phyloP scores from a whole-genome alignment of 208 protist genomes.

The Cochliopodium minus region DNA sequence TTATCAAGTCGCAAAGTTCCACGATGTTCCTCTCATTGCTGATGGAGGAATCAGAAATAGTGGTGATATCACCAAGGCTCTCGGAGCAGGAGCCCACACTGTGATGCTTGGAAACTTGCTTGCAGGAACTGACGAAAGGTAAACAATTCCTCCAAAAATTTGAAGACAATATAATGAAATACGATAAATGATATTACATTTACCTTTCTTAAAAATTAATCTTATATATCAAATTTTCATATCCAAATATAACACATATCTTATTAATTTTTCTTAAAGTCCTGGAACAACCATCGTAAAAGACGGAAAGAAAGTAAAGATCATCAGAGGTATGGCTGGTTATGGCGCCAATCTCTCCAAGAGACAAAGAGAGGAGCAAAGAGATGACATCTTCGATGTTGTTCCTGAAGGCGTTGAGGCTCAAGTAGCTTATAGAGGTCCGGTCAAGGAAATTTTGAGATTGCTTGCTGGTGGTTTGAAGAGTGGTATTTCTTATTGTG shows the following conservation, averaged over 20 bases:
- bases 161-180: too few species aligned
- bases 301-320: conserved; percentile 66
- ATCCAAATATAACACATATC: too few species aligned
- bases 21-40: conserved; percentile 57
- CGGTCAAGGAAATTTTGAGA: conserved; percentile 45
- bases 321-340: conserved; percentile 66
- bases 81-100: conserved; percentile 55
- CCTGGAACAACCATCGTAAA: conserved; percentile 59
- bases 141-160: not conserved
- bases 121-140: conserved; percentile 57
- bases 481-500: conserved; percentile 65
- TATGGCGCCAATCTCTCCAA: conserved; percentile 66
- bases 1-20: conserved; percentile 35
- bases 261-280: too few species aligned
- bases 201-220: too few species aligned
- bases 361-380: conserved; percentile 49
- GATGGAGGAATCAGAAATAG: conserved; percentile 56
- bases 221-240: too few species aligned
- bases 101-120: conserved; percentile 69
- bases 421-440: conserved; percentile 55
- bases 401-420: conserved; percentile 65
- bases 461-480: conserved; percentile 62
- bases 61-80: conserved; percentile 62
- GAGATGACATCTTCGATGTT: conserved; percentile 57
- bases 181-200: too few species aligned